phyloP scores from a whole-genome alignment of 2,329 filamentous ascomycete genomes.

The Trichoderma guizhouense region DNA sequence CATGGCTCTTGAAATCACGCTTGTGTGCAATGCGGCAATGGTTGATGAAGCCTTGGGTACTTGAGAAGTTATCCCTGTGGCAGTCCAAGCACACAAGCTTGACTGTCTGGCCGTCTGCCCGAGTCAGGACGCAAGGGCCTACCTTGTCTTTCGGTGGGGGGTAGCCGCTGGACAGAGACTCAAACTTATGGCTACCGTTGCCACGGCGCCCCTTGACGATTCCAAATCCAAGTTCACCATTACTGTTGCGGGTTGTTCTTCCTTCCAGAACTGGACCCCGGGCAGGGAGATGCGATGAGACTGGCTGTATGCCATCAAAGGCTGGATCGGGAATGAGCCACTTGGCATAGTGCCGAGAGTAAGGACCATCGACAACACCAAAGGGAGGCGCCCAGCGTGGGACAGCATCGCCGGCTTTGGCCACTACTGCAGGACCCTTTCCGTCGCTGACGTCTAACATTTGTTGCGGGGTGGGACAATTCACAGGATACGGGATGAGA shows the following conservation, averaged over 20 bases:
- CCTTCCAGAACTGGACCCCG: slow-evolving; percentile 58
- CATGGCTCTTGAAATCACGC: slow-evolving; percentile 91
- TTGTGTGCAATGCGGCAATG: slow-evolving; percentile 96
- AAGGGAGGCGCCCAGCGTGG: slow-evolving; percentile 82
- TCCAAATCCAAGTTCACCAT: slow-evolving; percentile 36
- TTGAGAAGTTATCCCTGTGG: slow-evolving; percentile 85
- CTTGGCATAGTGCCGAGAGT: slow-evolving; percentile 89
- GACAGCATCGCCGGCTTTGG: slow-evolving; percentile 58
- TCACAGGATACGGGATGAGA: slow-evolving; percentile 82
- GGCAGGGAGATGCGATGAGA: slow-evolving; percentile 41
- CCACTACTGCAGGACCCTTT: slow-evolving; percentile 65
- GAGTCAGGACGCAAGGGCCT: slow-evolving; percentile 79
- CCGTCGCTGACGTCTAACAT: slow-evolving; percentile 71
- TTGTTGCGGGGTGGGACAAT: slow-evolving; percentile 61
- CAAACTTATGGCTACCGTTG: slow-evolving; percentile 55
- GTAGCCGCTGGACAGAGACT: slow-evolving; percentile 68
- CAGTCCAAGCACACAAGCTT: slow-evolving; percentile 90
- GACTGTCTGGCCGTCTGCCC: slow-evolving; percentile 80
- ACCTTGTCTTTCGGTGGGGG: slow-evolving; percentile 74
- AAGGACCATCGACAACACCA: slow-evolving; percentile 87
- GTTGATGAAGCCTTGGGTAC: slow-evolving; percentile 98
- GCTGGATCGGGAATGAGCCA: slow-evolving; percentile 88
- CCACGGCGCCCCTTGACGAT: slow-evolving; percentile 52
- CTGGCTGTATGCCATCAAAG: slow-evolving; percentile 68
- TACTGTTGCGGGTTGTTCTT: slow-evolving; percentile 74